Conservation (phyloP, 352 stramenopile genomes). For the Globisporangium irregulare region DNA sequence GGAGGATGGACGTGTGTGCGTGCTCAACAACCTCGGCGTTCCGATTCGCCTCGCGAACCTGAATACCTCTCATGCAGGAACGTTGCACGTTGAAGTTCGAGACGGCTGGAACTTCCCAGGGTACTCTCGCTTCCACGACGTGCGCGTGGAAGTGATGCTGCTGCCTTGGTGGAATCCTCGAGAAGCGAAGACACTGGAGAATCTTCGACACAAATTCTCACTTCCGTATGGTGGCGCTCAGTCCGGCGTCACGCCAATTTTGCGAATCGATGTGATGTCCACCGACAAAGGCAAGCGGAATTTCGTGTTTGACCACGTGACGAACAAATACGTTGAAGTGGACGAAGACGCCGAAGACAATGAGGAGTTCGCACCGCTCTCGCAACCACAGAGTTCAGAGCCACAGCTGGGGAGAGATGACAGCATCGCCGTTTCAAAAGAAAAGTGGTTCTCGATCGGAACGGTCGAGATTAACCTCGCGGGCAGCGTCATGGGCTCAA, state of each 20-base stretch:
- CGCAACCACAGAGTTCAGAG: constrained; percentile 19
- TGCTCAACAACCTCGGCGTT: constrained; percentile 87
- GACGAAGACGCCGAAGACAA: constrained; percentile 62
- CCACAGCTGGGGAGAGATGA: constrained; percentile 40
- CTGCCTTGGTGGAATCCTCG: constrained; percentile 86
- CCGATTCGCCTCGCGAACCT: constrained; percentile 86
- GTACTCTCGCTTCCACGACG: constrained; percentile 85
- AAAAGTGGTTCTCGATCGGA: constrained; percentile 75
- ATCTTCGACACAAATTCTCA: constrained; percentile 76
- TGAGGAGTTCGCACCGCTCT: constrained; percentile 18
- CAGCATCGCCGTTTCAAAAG: constrained; percentile 47
- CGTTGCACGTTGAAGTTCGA: constrained; percentile 74
- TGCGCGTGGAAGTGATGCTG: constrained; percentile 77
- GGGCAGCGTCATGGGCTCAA: constrained; percentile 79
- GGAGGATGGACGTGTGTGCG: constrained; percentile 78
- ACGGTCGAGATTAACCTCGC: constrained; percentile 83
- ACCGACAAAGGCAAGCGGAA: constrained; percentile 72
- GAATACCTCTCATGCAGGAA: constrained; percentile 81
- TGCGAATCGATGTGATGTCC: constrained; percentile 72
- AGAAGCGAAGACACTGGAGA: constrained; percentile 67
- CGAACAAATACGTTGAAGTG: constrained; percentile 85
- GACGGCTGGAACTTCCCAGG: constrained; percentile 84
- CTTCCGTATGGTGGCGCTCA: constrained; percentile 82
- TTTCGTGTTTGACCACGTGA: constrained; percentile 84
- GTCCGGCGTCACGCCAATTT: constrained; percentile 82